These are phyloP conservation scores for Magnolia officinalis DNA, from an alignment of 164 flowering plant species.

Conservation along the genomic window DNA sequence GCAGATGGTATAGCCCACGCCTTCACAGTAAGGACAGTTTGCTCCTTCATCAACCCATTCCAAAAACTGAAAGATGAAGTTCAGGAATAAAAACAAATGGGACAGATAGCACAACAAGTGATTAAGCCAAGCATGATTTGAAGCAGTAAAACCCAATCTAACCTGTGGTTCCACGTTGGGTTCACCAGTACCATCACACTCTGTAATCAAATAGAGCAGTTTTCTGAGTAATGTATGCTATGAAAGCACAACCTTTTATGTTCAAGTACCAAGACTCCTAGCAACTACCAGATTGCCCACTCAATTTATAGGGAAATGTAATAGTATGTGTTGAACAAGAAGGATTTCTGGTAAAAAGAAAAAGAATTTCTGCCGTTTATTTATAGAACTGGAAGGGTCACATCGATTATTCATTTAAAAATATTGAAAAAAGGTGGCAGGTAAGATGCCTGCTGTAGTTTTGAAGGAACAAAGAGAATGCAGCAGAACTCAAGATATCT, in stretches of 20 bases:
- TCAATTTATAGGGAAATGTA: background rate
- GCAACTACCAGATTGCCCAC: background rate
- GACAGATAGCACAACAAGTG: background rate
- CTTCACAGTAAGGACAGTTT: conserved; percentile 89
- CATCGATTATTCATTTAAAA: background rate
- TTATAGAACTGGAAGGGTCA: background rate
- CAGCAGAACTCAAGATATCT: background rate
- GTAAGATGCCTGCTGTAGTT: background rate
- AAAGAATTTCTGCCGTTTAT: background rate
- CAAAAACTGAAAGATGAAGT: conserved; percentile 62
- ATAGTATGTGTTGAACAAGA: background rate
- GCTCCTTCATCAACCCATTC: conserved; percentile 84
- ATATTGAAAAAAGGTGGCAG: background rate
- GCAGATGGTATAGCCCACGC: conserved; percentile 60
- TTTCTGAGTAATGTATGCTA: background rate
- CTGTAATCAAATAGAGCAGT: conserved; percentile 35
- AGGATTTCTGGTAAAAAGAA: background rate
- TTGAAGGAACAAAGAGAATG: too few species aligned
- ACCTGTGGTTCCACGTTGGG: conserved; percentile 91
- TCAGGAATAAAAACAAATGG: background rate
- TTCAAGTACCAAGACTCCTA: background rate
- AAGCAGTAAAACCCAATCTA: conserved; percentile 1
- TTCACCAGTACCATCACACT: conserved; percentile 96
- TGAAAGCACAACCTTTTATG: background rate
- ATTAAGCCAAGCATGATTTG: background rate